phyloP scores from a whole-genome alignment of 805 yeast species.

The Kurtzmaniella fragi region DNA sequence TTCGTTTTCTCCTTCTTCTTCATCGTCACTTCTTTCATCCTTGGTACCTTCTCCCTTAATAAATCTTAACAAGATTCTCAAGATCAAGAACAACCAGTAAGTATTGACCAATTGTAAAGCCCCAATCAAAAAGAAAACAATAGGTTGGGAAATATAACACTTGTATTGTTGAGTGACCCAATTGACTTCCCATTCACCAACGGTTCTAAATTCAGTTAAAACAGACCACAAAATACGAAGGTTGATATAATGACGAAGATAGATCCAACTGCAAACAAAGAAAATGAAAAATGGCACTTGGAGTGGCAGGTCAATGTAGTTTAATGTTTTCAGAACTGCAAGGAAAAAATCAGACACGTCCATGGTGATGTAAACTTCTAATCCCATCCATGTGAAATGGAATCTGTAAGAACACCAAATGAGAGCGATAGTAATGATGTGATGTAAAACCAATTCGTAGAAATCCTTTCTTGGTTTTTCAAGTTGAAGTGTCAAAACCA shows the following conservation, averaged over 20 bases:
- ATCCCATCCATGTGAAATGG: constrained; percentile 95
- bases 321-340: constrained; percentile 78
- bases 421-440: constrained; percentile 81
- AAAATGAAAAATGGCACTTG: constrained; percentile 62
- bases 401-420: constrained; percentile 86
- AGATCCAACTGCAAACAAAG: constrained; percentile 76
- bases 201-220: constrained; percentile 77
- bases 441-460: constrained; percentile 87
- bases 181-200: constrained; percentile 76
- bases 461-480: constrained; percentile 96
- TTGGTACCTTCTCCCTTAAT: constrained; percentile 53
- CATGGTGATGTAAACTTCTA: constrained; percentile 90
- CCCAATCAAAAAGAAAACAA: constrained; percentile 70
- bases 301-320: constrained; percentile 67
- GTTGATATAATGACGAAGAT: constrained; percentile 84
- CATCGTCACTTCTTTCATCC: constrained; percentile 89
- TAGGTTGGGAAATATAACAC: constrained; percentile 92
- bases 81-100: constrained; percentile 82
- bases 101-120: constrained; percentile 82
- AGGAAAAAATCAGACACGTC: constrained; percentile 90
- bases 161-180: constrained; percentile 92
- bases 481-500: constrained; percentile 72
- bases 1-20: constrained; percentile 33
- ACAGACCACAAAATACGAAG: constrained; percentile 78
- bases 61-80: constrained; percentile 70